phyloP scores from a whole-genome alignment of 495 filamentous ascomycete genomes.

The Tuber umbilicatum region DNA sequence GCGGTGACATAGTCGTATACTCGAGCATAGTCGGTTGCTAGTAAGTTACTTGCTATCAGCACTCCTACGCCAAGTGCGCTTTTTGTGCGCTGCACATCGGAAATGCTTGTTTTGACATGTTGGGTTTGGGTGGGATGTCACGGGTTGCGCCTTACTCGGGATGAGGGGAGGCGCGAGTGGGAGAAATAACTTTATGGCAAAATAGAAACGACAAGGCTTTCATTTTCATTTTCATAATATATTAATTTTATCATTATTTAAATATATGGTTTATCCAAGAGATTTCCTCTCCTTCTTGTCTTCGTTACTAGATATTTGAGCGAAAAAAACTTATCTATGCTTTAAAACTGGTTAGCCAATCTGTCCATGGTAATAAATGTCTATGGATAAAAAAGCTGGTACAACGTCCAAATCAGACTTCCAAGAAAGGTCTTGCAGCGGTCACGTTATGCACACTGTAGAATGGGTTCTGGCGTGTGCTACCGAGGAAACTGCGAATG shows the following conservation, averaged over 20 bases:
- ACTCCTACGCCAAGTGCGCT: background rate
- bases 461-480: constrained; percentile 47
- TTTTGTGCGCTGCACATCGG: background rate
- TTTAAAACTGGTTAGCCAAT: constrained; percentile 20
- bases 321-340: background rate
- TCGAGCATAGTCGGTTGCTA: too few species aligned
- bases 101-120: constrained; percentile 7
- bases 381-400: background rate
- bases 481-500: constrained; percentile 52
- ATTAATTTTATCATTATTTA: constrained; percentile 1
- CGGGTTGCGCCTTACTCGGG: background rate
- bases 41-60: too few species aligned
- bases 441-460: constrained; percentile 43
- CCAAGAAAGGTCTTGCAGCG: constrained; percentile 48
- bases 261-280: background rate
- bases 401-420: constrained; percentile 45
- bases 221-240: background rate
- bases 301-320: background rate
- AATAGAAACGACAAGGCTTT: constrained; percentile 6
- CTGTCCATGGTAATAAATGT: background rate
- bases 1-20: background rate
- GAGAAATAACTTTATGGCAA: background rate
- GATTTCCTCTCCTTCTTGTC: background rate
- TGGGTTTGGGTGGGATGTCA: constrained; percentile 12
- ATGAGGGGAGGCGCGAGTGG: background rate